These are phyloP conservation scores for Mycena vulgaris DNA, from an alignment of 768 basidiomycete genomes.

Conservation along the genomic window DNA sequence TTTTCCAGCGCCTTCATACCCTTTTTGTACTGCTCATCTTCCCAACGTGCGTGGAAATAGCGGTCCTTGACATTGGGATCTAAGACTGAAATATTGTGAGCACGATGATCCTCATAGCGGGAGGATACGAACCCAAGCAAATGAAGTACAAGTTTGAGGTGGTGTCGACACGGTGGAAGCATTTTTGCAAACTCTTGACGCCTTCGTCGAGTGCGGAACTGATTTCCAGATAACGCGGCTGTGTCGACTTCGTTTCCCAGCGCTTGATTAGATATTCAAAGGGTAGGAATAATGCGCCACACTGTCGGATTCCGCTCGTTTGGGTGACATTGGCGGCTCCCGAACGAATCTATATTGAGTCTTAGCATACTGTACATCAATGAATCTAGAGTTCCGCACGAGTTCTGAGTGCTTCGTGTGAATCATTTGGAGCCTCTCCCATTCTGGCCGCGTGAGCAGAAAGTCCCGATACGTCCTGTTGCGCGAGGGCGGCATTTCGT, in stretches of 20 bases:
- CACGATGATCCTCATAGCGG: not conserved
- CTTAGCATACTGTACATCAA: not conserved
- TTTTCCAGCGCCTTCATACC: not conserved
- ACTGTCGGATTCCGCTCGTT: not conserved
- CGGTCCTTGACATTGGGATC: constrained; percentile 8
- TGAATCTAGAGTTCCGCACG: not conserved
- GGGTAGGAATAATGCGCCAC: not conserved
- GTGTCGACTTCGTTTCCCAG: not conserved
- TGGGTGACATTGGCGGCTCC: constrained; percentile 3
- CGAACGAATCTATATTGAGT: not conserved
- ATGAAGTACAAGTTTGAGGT: not conserved
- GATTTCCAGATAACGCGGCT: not conserved
- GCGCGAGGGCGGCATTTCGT: constrained; percentile 44
- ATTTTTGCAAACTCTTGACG: not conserved
- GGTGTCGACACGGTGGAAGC: not conserved
- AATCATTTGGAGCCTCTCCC: constrained; percentile 42
- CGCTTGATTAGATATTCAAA: constrained; percentile 1
- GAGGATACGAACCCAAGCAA: not conserved
- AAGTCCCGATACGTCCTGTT: constrained; percentile 45
- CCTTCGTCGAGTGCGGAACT: not conserved
- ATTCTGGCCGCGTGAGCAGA: constrained; percentile 39
- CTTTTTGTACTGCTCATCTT: constrained; percentile 5
- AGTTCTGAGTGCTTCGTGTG: constrained; percentile 44
- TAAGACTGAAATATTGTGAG: not conserved
- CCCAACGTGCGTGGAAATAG: constrained; percentile 8